Base-by-base conservation (phyloP, 441 rosid species). In the Adansonia madagascariensis region DNA sequence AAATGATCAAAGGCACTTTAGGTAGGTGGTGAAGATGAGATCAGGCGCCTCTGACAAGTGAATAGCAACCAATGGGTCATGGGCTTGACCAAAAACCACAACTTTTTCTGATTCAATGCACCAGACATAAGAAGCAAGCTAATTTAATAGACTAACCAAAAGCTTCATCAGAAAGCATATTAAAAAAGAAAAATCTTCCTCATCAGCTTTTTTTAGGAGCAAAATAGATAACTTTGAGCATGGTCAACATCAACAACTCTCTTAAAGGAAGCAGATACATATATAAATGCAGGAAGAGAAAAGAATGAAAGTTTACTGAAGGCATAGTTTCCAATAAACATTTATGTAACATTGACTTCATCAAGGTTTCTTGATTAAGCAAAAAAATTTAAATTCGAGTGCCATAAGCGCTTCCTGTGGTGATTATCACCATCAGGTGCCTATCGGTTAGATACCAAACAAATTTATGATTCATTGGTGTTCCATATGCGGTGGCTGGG, bases 321-420 rank as follows among this genome's bases (percentile, higher is more conserved):
- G 55, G 35, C 44, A 24, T 2, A 20, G 35, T 17, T 71, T 10
- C 31, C n/a, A 73, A 53, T 43, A 41, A 41, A 8, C 20, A 4
- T 3, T 10, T 6, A 20, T 55, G 63, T 11, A 39, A 18, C 8
- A 71, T 71, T 71, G 63, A 44, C 14, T 44, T 31, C 7, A 43
- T 59, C 15, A 43, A 73, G 64, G 66, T 57, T 57, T 59, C 55
- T 20, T 73, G 67, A 39, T 73, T 59, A 73, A 73, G 56, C 50
- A 22, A 20, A 43, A 56, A 60, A 8, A 43, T 59, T 43, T 27
- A 27, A 27, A 27, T 27, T 27, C 35, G 35, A 27, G 35, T 27
- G 35, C 2, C 35, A 24, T 24, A 27, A 27, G 35, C 35, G 35
- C 35, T 27, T 27, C 35, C 35, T 0, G 35, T 27, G 35, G 35